A percentile compares a stretch with the other conserved stretches of the same genome.
Evolutionary conservation across 2,329 filamentous ascomycete species (phyloP).

Genomic region (Epichloe bromicola): DNA sequence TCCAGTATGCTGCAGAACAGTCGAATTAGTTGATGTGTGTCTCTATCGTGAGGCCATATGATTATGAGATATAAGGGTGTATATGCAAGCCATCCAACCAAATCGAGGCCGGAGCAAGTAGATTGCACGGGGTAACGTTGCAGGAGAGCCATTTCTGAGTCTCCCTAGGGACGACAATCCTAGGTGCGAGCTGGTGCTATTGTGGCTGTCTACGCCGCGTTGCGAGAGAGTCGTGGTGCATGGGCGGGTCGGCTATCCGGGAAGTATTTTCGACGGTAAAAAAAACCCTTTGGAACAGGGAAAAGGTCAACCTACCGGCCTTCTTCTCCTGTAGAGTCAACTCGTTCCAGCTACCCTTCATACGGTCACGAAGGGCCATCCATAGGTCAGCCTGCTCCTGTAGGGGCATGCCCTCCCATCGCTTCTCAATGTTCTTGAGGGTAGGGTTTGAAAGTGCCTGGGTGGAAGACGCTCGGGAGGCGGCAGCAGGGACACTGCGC

Average conservation of each 20-base stretch:
- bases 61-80: neutral
- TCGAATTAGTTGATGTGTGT: constrained; percentile 19
- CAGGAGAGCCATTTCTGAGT: too few relatives aligned
- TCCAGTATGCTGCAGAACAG: constrained; percentile 75
- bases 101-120: neutral
- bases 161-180: neutral
- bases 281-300: constrained; percentile 4
- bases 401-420: constrained; percentile 95
- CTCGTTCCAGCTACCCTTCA: constrained; percentile 96
- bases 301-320: constrained; percentile 57
- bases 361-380: constrained; percentile 96
- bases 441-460: constrained; percentile 97
- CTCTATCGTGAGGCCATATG: neutral
- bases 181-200: neutral
- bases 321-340: constrained; percentile 97
- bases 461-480: constrained; percentile 48
- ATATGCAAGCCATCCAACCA: neutral
- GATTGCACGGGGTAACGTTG: neutral
- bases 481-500: constrained; percentile 30
- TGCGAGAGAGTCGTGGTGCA: constrained; percentile 7
- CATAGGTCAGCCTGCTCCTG: constrained; percentile 99
- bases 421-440: constrained; percentile 95
- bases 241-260: constrained; percentile 14
- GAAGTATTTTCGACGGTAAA: constrained; percentile 21
- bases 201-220: neutral